Base-by-base conservation (phyloP, 768 basidiomycete genomes). In the Erythrobasidium yunnanense region DNA sequence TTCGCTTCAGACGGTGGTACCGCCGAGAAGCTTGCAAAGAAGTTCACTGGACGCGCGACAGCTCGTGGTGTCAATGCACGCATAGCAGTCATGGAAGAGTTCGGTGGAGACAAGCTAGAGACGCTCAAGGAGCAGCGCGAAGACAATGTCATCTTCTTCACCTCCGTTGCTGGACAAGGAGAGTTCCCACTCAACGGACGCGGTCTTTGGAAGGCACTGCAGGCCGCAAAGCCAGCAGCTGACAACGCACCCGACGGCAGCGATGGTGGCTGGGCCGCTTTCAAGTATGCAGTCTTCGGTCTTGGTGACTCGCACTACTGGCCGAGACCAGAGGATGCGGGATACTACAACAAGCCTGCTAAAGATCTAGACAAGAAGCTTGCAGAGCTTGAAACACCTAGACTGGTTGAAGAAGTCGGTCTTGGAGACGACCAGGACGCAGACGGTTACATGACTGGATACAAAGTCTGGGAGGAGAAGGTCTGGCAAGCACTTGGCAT, bases 281-380 rank as follows among this genome's bases (percentile, higher is more conserved):
- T 75, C 56, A 85, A 83, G 73, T 88, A 83, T 76, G 77, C 85
- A 57, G 90, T 97, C 47, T 95, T 97, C 71, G 93, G 81, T 52
- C 87, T 99, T 84, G 95, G 95, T 68, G 95, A 99, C 76, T 92
- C 87, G 75, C 92, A 95, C 77, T 99, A 99, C 79, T 99, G 95
- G 95, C 95, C 95, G 7, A 83, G 95, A 45, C 82, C 87, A 18
- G 91, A 97, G 76, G 95, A 97, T 73, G 86, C 85, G n/a, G 87
- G 90, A 72, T 97, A 93, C 77, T 99, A 96, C 81, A 99, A 97
- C 81, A 95, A 90, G 77, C 85, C 93, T 0, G 83, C 85, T 18
- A 92, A 90, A 77, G 93, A 97, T 68, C 83, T 97, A 55, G 85
- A 91, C 77, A 78, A 81, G 23, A 84, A 85, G 18, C 79, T 97